phyloP scores from a whole-genome alignment of 306 rosid species.

The Cucurbita pepo region DNA sequence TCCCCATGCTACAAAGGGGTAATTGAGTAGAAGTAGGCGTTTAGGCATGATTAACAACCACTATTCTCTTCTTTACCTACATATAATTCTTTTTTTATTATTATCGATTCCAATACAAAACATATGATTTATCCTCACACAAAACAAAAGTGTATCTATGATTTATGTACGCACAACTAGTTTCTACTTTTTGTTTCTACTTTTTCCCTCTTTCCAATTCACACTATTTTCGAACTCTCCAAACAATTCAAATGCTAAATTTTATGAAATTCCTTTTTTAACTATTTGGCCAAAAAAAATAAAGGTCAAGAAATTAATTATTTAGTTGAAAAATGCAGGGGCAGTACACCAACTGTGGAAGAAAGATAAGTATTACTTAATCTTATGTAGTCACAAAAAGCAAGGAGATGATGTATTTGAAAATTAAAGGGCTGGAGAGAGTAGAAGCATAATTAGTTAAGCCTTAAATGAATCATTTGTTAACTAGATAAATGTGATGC shows the following conservation, averaged over 20 bases:
- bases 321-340: not conserved
- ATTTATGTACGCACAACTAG: not conserved
- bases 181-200: not conserved
- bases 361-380: not conserved
- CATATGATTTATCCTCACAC: not conserved
- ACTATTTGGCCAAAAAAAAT: not conserved
- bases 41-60: not conserved
- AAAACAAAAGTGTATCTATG: not conserved
- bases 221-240: not conserved
- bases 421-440: too few relatives aligned
- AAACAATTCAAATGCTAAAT: not conserved
- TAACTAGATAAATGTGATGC: not conserved
- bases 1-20: not conserved
- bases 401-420: too few relatives aligned
- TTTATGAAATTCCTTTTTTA: not conserved
- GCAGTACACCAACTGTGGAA: not conserved
- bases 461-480: not conserved
- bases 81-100: not conserved
- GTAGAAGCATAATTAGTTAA: not conserved
- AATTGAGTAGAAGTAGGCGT: not conserved
- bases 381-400: not conserved
- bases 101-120: too few relatives aligned
- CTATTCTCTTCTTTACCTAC: not conserved
- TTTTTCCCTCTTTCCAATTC: not conserved
- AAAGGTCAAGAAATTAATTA: not conserved